Evolutionary conservation across 1,284 basidiomycete species (phyloP), one percentile per base, ranked within the genome.

Genomic region (Volvariella volvacea): DNA sequence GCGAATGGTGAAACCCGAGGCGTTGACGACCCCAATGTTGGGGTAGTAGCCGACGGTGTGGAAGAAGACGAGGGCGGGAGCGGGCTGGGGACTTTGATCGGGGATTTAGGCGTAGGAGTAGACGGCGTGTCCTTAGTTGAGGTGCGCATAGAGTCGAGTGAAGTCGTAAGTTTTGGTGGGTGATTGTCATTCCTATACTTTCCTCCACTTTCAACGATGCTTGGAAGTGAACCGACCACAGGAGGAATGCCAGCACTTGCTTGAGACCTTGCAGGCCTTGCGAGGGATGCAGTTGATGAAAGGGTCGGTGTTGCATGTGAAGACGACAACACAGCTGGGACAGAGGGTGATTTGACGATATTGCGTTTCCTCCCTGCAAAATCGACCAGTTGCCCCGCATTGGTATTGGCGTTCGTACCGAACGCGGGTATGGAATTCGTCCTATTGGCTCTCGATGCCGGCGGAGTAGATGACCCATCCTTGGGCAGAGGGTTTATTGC

Each of bases 271-370:
- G 58, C 25, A 42, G 74, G 74, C 15, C 79, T 71, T 14, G 80
- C 81, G 17, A 88, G 71, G 1, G 84, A 85, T 2, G 83, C 84
- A 2, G 83, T 86, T 1, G 79, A 79, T 3, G 84, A 86, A 2
- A 88, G 61, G 52, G 74, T 76, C 2, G 86, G 85, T 3, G 68
- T 73, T 12, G 84, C 85, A 48, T 80, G 74, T 0, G 83, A 85
- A 0, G 80, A 80, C 0, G 81, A 83, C 3, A 87, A 52, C 4
- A 78, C 58, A 0, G 83, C 83, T 14, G 84, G 83, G 1, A 80
- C 76, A 6, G 78, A 78, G 1, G 73, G 54, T 2, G 74, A 71
- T 55, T 81, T 82, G 47, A 70, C 64, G 43, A 73, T 49, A 21
- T 63, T 53, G 48, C 50, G 60, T 50, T 55, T 50, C 47, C 51